A percentile compares a stretch with the other conserved stretches of the same genome.
phyloP scores from a whole-genome alignment of 1,139 yeast species.

The Groenewaldozyma auringiensis region DNA sequence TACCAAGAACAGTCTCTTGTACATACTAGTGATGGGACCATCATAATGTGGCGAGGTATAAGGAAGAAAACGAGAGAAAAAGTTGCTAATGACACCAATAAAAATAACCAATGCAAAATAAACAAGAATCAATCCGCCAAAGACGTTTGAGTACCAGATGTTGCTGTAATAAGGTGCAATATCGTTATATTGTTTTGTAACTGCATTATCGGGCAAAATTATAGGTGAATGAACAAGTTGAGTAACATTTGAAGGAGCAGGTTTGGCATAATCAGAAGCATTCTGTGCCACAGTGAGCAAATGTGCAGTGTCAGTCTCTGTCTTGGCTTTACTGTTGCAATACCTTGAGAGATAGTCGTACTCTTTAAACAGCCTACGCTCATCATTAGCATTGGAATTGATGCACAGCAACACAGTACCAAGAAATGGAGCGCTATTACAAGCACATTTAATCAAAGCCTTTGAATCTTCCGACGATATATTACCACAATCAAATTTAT shows the following conservation, averaged over 20 bases:
- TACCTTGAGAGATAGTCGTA: neutral
- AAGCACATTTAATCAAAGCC: neutral
- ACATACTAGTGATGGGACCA: constrained; percentile 9
- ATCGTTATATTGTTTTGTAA: neutral
- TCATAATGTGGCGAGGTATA: constrained; percentile 11
- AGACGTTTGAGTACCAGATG: neutral
- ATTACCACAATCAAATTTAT: neutral
- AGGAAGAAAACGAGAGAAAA: constrained; percentile 5
- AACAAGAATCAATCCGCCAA: constrained; percentile 4
- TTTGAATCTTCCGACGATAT: neutral
- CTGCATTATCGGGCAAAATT: neutral
- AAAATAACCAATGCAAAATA: constrained; percentile 9
- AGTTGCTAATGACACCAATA: constrained; percentile 7
- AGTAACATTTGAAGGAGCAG: neutral
- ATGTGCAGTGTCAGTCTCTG: neutral
- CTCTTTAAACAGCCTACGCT: neutral
- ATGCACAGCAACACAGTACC: neutral
- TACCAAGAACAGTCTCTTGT: constrained; percentile 13
- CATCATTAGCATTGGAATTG: neutral
- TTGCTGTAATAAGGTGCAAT: neutral
- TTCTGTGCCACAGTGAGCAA: neutral
- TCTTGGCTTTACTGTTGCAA: neutral
- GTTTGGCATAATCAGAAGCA: constrained; percentile 1
- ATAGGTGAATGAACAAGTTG: neutral
- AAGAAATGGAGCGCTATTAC: neutral